These are phyloP conservation scores for Acer negundo DNA, from an alignment of 345 rosid genomes.

Conservation along the genomic window DNA sequence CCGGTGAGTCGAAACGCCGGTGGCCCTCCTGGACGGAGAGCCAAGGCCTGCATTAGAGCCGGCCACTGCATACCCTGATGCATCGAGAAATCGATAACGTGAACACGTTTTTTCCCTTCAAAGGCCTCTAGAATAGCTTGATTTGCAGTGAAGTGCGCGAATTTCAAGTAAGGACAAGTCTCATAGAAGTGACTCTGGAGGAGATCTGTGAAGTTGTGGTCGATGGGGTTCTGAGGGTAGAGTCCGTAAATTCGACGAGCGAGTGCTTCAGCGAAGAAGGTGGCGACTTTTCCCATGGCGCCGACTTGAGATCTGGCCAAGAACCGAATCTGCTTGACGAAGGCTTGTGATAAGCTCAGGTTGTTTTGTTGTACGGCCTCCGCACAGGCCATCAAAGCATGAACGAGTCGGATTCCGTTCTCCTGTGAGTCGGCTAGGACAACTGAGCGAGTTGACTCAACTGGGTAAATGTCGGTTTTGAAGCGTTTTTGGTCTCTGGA, in stretches of 20 bases:
- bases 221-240: slow-evolving; percentile 43
- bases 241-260: slow-evolving; percentile 68
- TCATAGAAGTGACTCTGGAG: slow-evolving; percentile 91
- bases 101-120: slow-evolving; percentile 57
- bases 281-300: slow-evolving; percentile 81
- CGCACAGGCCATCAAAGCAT: slow-evolving; percentile 77
- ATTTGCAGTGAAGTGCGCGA: slow-evolving; percentile 84
- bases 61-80: slow-evolving; percentile 89
- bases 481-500: slow-evolving; percentile 33
- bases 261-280: slow-evolving; percentile 77
- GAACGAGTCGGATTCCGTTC: slow-evolving; percentile 75
- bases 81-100: slow-evolving; percentile 73
- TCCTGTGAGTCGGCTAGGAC: slow-evolving; percentile 80
- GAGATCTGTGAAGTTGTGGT: slow-evolving; percentile 50
- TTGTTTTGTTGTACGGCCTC: slow-evolving; percentile 69
- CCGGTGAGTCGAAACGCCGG: slow-evolving; percentile 77
- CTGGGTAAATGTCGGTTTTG: slow-evolving; percentile 24
- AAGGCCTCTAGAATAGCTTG: slow-evolving; percentile 88
- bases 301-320: slow-evolving; percentile 66
- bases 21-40: slow-evolving; percentile 72
- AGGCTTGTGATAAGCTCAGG: slow-evolving; percentile 55
- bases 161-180: slow-evolving; percentile 81
- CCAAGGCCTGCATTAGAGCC: slow-evolving; percentile 83
- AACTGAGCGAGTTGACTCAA: slow-evolving; percentile 52
- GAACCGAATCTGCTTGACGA: slow-evolving; percentile 65